These are phyloP conservation scores for Strobilomyces dryophilus DNA, from an alignment of 768 basidiomycete genomes.

Conservation along the genomic window DNA sequence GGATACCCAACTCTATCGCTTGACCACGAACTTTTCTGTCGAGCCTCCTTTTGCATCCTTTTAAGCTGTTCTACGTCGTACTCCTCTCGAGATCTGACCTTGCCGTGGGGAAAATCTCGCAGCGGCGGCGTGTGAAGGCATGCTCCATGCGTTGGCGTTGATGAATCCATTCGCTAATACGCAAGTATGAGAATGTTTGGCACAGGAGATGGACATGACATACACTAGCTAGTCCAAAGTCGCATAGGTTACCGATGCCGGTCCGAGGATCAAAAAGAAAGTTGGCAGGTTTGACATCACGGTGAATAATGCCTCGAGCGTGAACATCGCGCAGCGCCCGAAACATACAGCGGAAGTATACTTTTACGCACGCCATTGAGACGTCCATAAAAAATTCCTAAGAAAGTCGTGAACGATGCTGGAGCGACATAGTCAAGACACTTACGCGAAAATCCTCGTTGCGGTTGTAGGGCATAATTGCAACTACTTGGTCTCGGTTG, in stretches of 20 bases:
- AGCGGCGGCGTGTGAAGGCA: slow-evolving; percentile 80
- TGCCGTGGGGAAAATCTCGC: slow-evolving; percentile 64
- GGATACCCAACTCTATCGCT: slow-evolving; percentile 77
- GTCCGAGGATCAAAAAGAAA: slow-evolving; percentile 88
- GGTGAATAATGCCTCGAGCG: slow-evolving; percentile 82
- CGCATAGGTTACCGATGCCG: slow-evolving; percentile 82
- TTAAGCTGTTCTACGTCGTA: slow-evolving; percentile 49
- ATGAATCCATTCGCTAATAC: slow-evolving; percentile 51
- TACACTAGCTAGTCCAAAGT: slow-evolving; percentile 95
- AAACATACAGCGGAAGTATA: slow-evolving; percentile 89
- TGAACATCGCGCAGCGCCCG: slow-evolving; percentile 89
- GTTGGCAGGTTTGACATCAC: slow-evolving; percentile 97
- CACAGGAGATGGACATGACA: slow-evolving; percentile 24
- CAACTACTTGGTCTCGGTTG: slow-evolving; percentile 86
- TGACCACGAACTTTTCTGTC: slow-evolving; percentile 46
- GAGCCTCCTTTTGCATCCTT: slow-evolving; percentile 56
- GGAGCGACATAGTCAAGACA: slow-evolving; percentile 13
- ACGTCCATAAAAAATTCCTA: slow-evolving; percentile 78
- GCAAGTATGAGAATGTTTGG: slow-evolving; percentile 2
- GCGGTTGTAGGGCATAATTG: slow-evolving; percentile 88
- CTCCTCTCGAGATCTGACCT: slow-evolving; percentile 39
- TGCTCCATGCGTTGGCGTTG: slow-evolving; percentile 41
- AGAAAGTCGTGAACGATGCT: slow-evolving; percentile 3
- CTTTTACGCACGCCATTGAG: slow-evolving; percentile 71
- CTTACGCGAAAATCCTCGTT: slow-evolving; percentile 92